phyloP scores from a whole-genome alignment of 139 green algal species.

The Coelastrella sp. region DNA sequence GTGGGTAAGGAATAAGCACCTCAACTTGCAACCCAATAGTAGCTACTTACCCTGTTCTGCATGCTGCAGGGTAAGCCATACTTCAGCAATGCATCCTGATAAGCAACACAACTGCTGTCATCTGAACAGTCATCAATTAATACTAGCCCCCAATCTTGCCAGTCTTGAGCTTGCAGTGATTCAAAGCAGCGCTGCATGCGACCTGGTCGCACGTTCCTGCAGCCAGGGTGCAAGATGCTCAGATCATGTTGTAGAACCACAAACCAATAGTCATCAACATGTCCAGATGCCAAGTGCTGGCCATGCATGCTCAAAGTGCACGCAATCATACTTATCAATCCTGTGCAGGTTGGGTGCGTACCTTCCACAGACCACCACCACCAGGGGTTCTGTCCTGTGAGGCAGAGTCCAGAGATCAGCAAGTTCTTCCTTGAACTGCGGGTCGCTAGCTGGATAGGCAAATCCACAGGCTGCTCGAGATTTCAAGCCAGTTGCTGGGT shows the following conservation, averaged over 20 bases:
- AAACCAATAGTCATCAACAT: no score
- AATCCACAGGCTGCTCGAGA: no score
- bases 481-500: background rate
- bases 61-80: background rate
- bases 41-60: background rate
- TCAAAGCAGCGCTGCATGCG: slow-evolving; percentile 30
- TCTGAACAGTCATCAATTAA: slow-evolving; percentile 42
- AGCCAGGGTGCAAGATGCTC: background rate
- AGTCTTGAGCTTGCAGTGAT: slow-evolving; percentile 33
- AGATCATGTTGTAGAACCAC: no score
- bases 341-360: background rate
- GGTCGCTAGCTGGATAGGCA: background rate
- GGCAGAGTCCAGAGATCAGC: slow-evolving; percentile 30
- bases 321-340: no score
- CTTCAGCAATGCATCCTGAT: background rate
- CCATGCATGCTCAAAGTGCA: no score
- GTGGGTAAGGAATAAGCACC: no score
- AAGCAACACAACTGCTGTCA: background rate
- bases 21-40: no score
- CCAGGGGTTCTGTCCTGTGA: slow-evolving; percentile 24
- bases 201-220: slow-evolving; percentile 32
- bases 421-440: background rate
- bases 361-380: slow-evolving; percentile 48
- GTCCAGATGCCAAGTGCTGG: no score
- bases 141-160: slow-evolving; percentile 35